Evolutionary conservation across 2,329 filamentous ascomycete species (phyloP).

Genomic region (Tolypocladium guangdongense): DNA sequence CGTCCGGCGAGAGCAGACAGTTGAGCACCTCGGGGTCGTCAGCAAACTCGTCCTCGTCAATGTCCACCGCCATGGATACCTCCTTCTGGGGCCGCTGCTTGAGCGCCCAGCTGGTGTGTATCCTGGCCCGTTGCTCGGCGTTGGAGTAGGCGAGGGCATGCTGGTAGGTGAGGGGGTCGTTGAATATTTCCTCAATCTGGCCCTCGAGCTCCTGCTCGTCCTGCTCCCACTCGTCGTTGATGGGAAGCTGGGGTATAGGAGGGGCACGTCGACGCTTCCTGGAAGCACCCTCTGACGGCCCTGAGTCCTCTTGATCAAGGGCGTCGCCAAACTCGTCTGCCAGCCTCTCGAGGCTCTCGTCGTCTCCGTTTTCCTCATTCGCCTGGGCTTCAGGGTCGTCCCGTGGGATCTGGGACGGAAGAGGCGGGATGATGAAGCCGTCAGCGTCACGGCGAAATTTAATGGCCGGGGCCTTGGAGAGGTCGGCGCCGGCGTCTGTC

Average conservation of each 20-base stretch:
- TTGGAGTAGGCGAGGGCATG: constrained; percentile 48
- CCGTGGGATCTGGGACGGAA: constrained; percentile 28
- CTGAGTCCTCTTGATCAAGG: constrained; percentile 19
- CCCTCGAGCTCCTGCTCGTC: constrained; percentile 56
- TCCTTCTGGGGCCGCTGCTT: constrained; percentile 34
- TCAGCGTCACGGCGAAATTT: constrained; percentile 48
- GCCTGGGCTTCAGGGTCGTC: constrained; percentile 13
- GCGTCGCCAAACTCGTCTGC: constrained; percentile 34
- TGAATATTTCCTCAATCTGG: constrained; percentile 61
- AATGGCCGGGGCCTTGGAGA: constrained; percentile 20
- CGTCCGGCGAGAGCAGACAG: constrained; percentile 62
- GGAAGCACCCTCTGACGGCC: constrained; percentile 4
- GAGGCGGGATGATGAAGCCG: constrained; percentile 54
- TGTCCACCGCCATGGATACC: constrained; percentile 50
- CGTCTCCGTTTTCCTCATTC: constrained; percentile 8
- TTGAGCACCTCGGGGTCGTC: constrained; percentile 80
- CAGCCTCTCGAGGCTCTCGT: constrained; percentile 27
- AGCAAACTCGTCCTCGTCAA: constrained; percentile 74
- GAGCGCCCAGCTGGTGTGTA: constrained; percentile 41
- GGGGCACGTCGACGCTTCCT: constrained; percentile 11
- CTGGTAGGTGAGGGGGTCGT: constrained; percentile 45
- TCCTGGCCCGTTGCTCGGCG: constrained; percentile 42
- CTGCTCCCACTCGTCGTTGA: constrained; percentile 51
- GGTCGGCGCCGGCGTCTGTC: constrained; percentile 21
- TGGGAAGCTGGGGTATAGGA: constrained; percentile 36